Evolutionary conservation across 352 stramenopile genomes (phyloP).

Genomic region (Phytophthora constricta): DNA sequence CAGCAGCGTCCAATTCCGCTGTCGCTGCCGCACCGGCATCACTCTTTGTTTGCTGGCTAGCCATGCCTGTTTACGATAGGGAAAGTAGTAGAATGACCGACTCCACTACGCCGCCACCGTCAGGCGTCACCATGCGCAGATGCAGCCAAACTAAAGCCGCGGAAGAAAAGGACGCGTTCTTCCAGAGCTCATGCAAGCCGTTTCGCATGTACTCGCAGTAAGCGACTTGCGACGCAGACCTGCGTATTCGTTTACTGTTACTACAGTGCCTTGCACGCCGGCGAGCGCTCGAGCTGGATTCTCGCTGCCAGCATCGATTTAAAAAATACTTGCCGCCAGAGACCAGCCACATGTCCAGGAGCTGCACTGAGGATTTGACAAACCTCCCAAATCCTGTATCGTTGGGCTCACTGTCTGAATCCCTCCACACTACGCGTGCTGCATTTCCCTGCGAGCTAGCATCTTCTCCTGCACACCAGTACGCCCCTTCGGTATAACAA

Average conservation of each 20-base stretch:
- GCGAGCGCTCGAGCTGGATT: constrained; percentile 32
- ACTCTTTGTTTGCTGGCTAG: constrained; percentile 27
- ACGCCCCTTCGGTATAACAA: not conserved
- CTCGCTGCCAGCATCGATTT: constrained; percentile 39
- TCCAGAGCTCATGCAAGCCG: constrained; percentile 22
- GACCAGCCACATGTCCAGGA: constrained; percentile 1
- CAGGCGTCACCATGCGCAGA: constrained; percentile 37
- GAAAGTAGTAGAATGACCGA: constrained; percentile 40
- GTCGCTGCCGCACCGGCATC: constrained; percentile 3
- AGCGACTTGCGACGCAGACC: constrained; percentile 25
- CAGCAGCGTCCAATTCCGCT: constrained; percentile 25
- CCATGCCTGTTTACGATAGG: constrained; percentile 30
- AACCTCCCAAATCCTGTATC: constrained; percentile 18
- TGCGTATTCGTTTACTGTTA: constrained; percentile 37
- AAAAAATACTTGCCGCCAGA: constrained; percentile 32
- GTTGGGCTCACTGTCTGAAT: not conserved
- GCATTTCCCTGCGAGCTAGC: constrained; percentile 7
- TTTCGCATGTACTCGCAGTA: constrained; percentile 38
- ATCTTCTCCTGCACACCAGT: constrained; percentile 4
- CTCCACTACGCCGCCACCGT: constrained; percentile 14
- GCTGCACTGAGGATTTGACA: constrained; percentile 30
- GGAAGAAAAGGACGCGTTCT: constrained; percentile 43
- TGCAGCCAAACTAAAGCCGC: constrained; percentile 22
- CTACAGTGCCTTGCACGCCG: constrained; percentile 28
- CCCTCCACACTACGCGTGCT: not conserved